A percentile compares a stretch with the other conserved stretches of the same genome.
phyloP scores from a whole-genome alignment of 2,329 filamentous ascomycete species.

The Penicillium sp. region DNA sequence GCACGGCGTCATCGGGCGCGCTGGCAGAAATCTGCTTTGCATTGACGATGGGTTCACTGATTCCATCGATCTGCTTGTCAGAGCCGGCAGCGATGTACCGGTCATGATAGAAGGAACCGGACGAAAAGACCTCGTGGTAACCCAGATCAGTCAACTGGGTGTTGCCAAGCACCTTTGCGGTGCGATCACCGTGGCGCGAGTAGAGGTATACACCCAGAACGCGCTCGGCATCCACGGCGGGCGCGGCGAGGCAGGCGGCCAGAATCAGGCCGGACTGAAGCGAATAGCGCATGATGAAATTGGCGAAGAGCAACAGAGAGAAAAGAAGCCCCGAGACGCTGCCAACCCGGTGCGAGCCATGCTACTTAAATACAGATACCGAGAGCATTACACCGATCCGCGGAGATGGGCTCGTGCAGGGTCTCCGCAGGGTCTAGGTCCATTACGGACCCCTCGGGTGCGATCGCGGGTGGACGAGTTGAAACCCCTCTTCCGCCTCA shows the following conservation, averaged over 20 bases:
- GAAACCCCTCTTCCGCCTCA: background rate
- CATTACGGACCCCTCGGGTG: background rate
- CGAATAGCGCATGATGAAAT: conserved; percentile 26
- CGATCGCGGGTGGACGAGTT: background rate
- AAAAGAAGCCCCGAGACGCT: background rate
- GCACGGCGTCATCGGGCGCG: conserved; percentile 70
- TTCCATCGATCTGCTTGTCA: conserved; percentile 60
- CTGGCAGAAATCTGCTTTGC: conserved; percentile 69
- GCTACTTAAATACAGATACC: conserved; percentile 1
- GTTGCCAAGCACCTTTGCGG: conserved; percentile 70
- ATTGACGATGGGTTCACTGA: conserved; percentile 66
- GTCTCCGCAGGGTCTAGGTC: background rate
- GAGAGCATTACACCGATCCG: background rate
- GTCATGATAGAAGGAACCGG: conserved; percentile 71
- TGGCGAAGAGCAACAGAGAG: background rate
- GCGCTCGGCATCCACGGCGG: conserved; percentile 56
- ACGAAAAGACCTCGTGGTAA: conserved; percentile 69
- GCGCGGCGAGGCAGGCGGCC: conserved; percentile 23
- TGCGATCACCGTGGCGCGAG: conserved; percentile 85
- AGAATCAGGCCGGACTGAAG: conserved; percentile 26
- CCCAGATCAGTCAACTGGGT: conserved; percentile 76
- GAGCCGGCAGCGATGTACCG: conserved; percentile 68
- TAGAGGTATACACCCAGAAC: conserved; percentile 83
- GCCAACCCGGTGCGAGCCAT: background rate
- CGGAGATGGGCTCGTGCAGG: background rate